Conservation (phyloP, 495 filamentous ascomycete species). For the Terfezia claveryi region DNA sequence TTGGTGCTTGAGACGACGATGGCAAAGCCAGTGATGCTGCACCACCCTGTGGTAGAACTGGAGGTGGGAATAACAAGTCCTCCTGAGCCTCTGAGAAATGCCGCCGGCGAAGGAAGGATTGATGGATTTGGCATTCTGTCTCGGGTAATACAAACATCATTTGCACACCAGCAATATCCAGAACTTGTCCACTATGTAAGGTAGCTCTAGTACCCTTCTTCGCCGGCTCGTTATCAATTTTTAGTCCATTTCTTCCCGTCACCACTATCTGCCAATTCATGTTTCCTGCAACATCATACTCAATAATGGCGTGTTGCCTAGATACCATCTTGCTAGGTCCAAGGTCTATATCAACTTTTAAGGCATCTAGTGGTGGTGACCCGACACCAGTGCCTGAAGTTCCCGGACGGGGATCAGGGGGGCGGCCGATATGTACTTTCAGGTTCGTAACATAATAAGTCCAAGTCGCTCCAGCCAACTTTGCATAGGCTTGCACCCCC, state of each 20-base stretch:
- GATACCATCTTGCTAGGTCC: slow-evolving; percentile 87
- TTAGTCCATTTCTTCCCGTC: slow-evolving; percentile 76
- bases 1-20: slow-evolving; percentile 8
- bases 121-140: slow-evolving; percentile 18
- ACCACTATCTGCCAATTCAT: slow-evolving; percentile 59
- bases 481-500: slow-evolving; percentile 73
- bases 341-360: slow-evolving; percentile 62
- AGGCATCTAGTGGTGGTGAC: slow-evolving; percentile 16
- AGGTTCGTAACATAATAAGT: slow-evolving; percentile 77
- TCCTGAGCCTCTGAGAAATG: slow-evolving; percentile 1
- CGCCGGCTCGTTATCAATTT: slow-evolving; percentile 47
- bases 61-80: background rate
- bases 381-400: slow-evolving; percentile 14
- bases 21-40: background rate
- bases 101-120: slow-evolving; percentile 8
- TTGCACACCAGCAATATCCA: slow-evolving; percentile 75
- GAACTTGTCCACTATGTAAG: slow-evolving; percentile 63
- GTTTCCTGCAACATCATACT: slow-evolving; percentile 44
- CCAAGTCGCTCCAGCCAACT: slow-evolving; percentile 79
- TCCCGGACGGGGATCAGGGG: slow-evolving; percentile 31
- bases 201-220: slow-evolving; percentile 39
- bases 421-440: slow-evolving; percentile 63
- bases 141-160: slow-evolving; percentile 94
- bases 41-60: slow-evolving; percentile 11
- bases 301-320: slow-evolving; percentile 64